phyloP scores from a whole-genome alignment of 805 yeast genomes.

The Hemisphaericaspora nanyangensis region DNA sequence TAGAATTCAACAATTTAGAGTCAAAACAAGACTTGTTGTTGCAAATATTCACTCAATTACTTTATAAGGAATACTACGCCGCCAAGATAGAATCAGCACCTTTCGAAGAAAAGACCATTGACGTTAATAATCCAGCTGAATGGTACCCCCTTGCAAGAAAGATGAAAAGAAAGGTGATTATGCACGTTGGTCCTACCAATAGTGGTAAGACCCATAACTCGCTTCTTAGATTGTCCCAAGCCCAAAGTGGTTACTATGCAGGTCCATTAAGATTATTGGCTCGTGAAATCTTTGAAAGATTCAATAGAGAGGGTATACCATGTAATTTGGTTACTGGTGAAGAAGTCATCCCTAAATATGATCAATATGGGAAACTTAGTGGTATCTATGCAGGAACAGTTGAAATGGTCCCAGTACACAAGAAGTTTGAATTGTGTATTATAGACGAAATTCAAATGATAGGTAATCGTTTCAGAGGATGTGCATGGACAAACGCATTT shows the following conservation, averaged over 20 bases:
- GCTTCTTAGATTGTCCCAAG: slow-evolving; percentile 57
- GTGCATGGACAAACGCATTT: slow-evolving; percentile 92
- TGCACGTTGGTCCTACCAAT: slow-evolving; percentile 98
- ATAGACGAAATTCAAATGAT: slow-evolving; percentile 97
- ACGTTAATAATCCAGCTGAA: slow-evolving; percentile 36
- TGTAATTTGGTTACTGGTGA: slow-evolving; percentile 96
- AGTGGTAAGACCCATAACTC: slow-evolving; percentile 93
- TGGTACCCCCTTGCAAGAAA: slow-evolving; percentile 87
- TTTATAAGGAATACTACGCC: slow-evolving; percentile 20
- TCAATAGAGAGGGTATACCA: slow-evolving; percentile 57
- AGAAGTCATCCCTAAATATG: slow-evolving; percentile 71
- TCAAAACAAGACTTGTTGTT: slow-evolving; percentile 18
- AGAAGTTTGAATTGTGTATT: slow-evolving; percentile 78
- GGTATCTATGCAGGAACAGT: slow-evolving; percentile 82
- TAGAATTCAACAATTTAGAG: slow-evolving; percentile 12
- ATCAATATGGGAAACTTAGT: slow-evolving; percentile 69
- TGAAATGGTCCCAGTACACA: slow-evolving; percentile 79
- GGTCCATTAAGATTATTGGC: slow-evolving; percentile 92
- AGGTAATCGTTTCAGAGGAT: slow-evolving; percentile 72
- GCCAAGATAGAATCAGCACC: slow-evolving; percentile 9
- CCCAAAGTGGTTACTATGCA: slow-evolving; percentile 82
- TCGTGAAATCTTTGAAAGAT: slow-evolving; percentile 83
- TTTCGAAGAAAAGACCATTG: slow-evolving; percentile 15
- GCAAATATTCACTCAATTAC: slow-evolving; percentile 18
- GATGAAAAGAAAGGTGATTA: slow-evolving; percentile 70